phyloP scores from a whole-genome alignment of 345 rosid species.

The Jatropha curcas region DNA sequence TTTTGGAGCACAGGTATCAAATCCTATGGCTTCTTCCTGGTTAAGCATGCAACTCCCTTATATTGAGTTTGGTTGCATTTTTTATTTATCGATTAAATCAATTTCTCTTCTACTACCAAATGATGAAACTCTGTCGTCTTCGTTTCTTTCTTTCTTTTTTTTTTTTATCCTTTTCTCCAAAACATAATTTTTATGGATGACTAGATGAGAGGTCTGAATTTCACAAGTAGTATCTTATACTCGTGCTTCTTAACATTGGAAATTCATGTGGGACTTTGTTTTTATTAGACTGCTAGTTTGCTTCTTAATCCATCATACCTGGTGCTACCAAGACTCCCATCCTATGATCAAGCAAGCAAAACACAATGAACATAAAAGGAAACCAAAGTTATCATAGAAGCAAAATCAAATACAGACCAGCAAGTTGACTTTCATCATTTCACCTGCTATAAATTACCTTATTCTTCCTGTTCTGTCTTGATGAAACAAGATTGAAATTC shows the following conservation, averaged over 20 bases:
- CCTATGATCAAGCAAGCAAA: neutral
- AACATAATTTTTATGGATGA: neutral
- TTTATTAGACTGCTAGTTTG: too few species aligned
- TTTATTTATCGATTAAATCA: neutral
- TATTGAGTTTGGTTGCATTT: neutral
- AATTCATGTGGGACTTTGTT: neutral
- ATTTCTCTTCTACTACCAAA: neutral
- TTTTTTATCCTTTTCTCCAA: neutral
- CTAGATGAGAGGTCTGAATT: neutral
- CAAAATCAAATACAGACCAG: too few species aligned
- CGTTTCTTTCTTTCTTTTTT: neutral
- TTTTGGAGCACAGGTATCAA: constrained; percentile 91
- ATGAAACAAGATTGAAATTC: neutral
- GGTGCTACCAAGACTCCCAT: neutral
- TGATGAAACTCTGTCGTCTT: neutral
- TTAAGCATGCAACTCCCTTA: neutral
- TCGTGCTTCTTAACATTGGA: neutral
- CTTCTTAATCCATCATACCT: neutral
- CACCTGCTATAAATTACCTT: neutral
- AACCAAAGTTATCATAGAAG: too few species aligned
- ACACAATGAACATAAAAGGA: too few species aligned
- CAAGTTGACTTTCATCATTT: neutral
- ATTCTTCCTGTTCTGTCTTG: neutral
- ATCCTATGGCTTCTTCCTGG: constrained; percentile 2
- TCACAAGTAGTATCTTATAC: neutral